Conservation (phyloP, 2,329 filamentous ascomycete species). For the Nectriaceae sp. region DNA sequence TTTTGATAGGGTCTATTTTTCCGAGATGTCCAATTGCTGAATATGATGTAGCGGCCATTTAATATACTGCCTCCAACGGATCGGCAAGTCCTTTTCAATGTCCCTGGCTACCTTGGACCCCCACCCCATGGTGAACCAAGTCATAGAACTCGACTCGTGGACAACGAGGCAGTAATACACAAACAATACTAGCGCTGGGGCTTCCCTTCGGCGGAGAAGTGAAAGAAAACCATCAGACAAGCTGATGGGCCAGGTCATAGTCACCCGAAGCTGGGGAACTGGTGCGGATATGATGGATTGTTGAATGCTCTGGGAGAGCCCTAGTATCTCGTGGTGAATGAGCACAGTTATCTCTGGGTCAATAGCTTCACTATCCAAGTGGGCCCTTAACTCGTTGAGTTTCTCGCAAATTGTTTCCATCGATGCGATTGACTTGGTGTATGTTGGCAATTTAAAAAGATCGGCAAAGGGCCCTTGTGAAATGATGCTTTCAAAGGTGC, state of each 20-base stretch:
- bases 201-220: background rate
- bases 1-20: too few species aligned
- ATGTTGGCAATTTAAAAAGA: conserved; percentile 6
- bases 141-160: background rate
- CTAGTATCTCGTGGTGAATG: conserved; percentile 7
- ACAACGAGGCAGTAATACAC: background rate
- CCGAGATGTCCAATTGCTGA: background rate
- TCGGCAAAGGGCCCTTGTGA: conserved; percentile 1
- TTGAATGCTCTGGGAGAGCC: conserved; percentile 8
- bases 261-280: conserved; percentile 7
- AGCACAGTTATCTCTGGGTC: background rate
- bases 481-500: conserved; percentile 20
- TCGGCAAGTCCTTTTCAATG: background rate
- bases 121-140: background rate
- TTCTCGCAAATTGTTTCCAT: conserved; percentile 7
- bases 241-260: conserved; percentile 17
- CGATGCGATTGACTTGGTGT: conserved; percentile 1
- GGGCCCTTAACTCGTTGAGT: conserved; percentile 14
- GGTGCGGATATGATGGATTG: background rate
- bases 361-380: background rate
- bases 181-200: background rate
- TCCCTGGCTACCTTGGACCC: background rate
- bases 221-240: conserved; percentile 1
- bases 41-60: background rate
- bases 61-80: background rate